Conservation (phyloP, 768 basidiomycete genomes). For the Leccinum longicurvipes region DNA sequence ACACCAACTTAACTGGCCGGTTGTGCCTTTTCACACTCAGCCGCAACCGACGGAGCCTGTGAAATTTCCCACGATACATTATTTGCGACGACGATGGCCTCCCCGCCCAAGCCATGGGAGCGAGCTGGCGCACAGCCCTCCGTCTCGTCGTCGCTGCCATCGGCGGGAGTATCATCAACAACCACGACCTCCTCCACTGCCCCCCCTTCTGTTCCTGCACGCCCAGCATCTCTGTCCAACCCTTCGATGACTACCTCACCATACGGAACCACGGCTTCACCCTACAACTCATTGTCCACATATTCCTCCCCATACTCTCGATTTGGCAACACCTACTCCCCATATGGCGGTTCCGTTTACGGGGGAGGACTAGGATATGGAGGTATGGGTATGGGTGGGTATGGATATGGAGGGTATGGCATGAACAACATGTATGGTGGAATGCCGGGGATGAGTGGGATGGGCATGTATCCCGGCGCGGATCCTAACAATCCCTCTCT, state of each 20-base stretch:
- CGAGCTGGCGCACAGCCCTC: constrained; percentile 43
- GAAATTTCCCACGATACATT: constrained; percentile 18
- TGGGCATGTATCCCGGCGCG: constrained; percentile 38
- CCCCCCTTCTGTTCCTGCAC: constrained; percentile 54
- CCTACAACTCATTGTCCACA: constrained; percentile 44
- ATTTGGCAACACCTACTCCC: constrained; percentile 34
- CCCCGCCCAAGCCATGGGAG: constrained; percentile 92
- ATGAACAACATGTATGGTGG: constrained; percentile 47
- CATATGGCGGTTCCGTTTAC: constrained; percentile 30
- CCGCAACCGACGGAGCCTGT: too few species aligned
- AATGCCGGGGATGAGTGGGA: constrained; percentile 39
- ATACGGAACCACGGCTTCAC: constrained; percentile 38
- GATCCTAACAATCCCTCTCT: constrained; percentile 61
- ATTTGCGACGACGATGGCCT: constrained; percentile 53
- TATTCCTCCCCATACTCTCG: constrained; percentile 46
- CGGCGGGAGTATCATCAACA: constrained; percentile 20
- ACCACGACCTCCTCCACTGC: constrained; percentile 25
- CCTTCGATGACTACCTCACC: constrained; percentile 35
- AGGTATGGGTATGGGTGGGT: constrained; percentile 36
- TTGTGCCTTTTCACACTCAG: not conserved
- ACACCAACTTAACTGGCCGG: too few species aligned
- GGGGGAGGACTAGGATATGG: constrained; percentile 38
- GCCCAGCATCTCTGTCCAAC: constrained; percentile 52
- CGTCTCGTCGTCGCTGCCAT: constrained; percentile 21
- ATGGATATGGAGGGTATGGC: constrained; percentile 46